A percentile compares a stretch with the other conserved stretches of the same genome.
Evolutionary conservation across 768 basidiomycete species (phyloP).

Genomic region (Psilocybe cyanescens): DNA sequence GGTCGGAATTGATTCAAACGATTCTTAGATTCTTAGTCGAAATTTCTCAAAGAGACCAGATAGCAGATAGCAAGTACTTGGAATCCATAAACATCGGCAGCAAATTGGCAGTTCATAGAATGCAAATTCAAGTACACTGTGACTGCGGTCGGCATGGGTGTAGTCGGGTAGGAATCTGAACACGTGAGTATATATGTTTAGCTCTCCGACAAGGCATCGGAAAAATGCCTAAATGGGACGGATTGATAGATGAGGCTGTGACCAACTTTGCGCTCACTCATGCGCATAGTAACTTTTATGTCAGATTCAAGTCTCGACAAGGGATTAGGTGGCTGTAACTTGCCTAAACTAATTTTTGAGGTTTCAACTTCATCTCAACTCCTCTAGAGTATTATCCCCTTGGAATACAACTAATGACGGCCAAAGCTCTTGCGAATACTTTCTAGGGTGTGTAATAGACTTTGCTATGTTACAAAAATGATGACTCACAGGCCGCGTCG

Average conservation of each 20-base stretch:
- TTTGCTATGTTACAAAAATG: constrained; percentile 21
- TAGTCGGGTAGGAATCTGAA: not conserved
- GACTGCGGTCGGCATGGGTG: not conserved
- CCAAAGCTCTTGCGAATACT: not conserved
- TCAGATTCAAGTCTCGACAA: constrained; percentile 11
- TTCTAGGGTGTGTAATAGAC: not conserved
- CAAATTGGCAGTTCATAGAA: not conserved
- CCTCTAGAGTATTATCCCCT: constrained; percentile 14
- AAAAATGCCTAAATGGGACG: constrained; percentile 9
- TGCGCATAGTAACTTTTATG: constrained; percentile 8
- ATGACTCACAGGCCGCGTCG: constrained; percentile 32
- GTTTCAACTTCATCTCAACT: constrained; percentile 21
- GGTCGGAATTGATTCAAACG: not conserved
- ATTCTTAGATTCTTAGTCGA: not conserved
- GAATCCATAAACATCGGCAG: not conserved
- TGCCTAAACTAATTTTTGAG: constrained; percentile 12
- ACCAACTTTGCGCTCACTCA: constrained; percentile 12
- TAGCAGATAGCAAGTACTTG: not conserved
- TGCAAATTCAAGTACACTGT: constrained; percentile 2
- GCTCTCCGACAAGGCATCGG: constrained; percentile 14
- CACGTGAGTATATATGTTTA: constrained; percentile 12
- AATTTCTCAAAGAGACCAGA: not conserved
- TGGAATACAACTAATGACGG: constrained; percentile 2
- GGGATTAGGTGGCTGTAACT: constrained; percentile 18
- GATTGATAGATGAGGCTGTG: constrained; percentile 22